These are phyloP conservation scores for Neurospora sp. DNA, from an alignment of 495 filamentous ascomycete genomes.

Conservation along the genomic window DNA sequence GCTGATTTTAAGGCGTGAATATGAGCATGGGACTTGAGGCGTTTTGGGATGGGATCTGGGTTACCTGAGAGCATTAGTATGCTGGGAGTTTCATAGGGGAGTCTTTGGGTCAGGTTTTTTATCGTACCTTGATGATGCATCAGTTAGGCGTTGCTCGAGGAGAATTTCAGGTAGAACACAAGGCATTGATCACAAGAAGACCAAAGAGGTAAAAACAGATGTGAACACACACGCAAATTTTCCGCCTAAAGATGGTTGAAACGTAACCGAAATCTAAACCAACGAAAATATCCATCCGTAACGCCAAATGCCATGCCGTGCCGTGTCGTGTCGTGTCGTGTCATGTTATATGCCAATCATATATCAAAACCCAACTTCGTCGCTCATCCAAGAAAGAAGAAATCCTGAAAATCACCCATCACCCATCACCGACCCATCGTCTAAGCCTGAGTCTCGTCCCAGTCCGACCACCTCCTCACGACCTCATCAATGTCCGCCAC, in stretches of 20 bases:
- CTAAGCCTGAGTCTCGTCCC: conserved; percentile 42
- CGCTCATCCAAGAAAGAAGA: not conserved
- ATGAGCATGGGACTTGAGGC: not conserved
- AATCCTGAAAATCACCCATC: not conserved
- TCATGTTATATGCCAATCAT: not conserved
- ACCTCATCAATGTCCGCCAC: conserved; percentile 72
- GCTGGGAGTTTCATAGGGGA: not conserved
- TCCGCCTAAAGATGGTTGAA: not conserved
- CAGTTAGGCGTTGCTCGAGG: not conserved
- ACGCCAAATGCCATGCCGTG: not conserved
- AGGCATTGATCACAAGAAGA: not conserved
- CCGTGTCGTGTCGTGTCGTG: not conserved
- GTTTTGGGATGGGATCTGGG: not conserved
- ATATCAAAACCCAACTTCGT: not conserved
- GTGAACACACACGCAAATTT: not conserved
- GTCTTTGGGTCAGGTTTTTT: not conserved
- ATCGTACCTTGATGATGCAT: not conserved
- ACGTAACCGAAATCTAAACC: not conserved
- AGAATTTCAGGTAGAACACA: not conserved
- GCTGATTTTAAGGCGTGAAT: not conserved
- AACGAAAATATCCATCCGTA: not conserved
- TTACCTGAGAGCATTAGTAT: not conserved
- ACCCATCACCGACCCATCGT: not conserved
- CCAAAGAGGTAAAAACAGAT: too few species aligned
- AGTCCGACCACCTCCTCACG: conserved; percentile 76